Evolutionary conservation across 768 basidiomycete species (phyloP).

Genomic region (Xerocomellus amylosporus): DNA sequence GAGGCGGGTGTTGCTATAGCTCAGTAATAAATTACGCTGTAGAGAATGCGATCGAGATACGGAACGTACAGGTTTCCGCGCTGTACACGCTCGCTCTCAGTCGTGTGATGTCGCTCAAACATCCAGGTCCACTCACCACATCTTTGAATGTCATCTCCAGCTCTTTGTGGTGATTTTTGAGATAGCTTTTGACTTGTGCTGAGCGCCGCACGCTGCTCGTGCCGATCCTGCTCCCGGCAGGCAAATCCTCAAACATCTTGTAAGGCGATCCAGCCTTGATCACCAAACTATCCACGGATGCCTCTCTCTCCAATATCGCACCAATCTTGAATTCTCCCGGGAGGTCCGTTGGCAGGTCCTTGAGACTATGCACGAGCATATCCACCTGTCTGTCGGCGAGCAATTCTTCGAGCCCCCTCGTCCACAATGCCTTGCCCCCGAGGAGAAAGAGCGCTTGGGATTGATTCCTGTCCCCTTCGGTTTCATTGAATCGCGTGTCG

Average conservation of each 20-base stretch:
- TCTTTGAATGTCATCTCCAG: constrained; percentile 71
- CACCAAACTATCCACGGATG: constrained; percentile 86
- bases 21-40: constrained; percentile 6
- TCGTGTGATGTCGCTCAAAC: background rate
- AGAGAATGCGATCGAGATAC: background rate
- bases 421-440: constrained; percentile 94
- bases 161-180: constrained; percentile 45
- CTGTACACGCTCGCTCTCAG: constrained; percentile 35
- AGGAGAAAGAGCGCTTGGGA: constrained; percentile 83
- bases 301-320: constrained; percentile 82
- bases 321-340: constrained; percentile 83
- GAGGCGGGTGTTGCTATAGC: constrained; percentile 77
- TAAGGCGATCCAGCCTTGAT: constrained; percentile 72
- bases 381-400: constrained; percentile 73
- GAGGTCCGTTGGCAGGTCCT: constrained; percentile 89
- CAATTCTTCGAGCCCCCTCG: constrained; percentile 90
- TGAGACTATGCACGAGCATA: constrained; percentile 88
- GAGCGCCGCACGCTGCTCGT: constrained; percentile 92
- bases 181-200: constrained; percentile 81
- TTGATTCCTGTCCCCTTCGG: constrained; percentile 86
- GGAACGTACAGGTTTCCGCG: constrained; percentile 80
- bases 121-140: constrained; percentile 57
- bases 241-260: constrained; percentile 76
- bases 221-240: constrained; percentile 87
- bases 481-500: constrained; percentile 62